Percentiles rank a stretch among this genome's conserved stretches.
Evolutionary conservation across 495 filamentous ascomycete genomes (phyloP).

Genomic region (Penicillium subrubescens): DNA sequence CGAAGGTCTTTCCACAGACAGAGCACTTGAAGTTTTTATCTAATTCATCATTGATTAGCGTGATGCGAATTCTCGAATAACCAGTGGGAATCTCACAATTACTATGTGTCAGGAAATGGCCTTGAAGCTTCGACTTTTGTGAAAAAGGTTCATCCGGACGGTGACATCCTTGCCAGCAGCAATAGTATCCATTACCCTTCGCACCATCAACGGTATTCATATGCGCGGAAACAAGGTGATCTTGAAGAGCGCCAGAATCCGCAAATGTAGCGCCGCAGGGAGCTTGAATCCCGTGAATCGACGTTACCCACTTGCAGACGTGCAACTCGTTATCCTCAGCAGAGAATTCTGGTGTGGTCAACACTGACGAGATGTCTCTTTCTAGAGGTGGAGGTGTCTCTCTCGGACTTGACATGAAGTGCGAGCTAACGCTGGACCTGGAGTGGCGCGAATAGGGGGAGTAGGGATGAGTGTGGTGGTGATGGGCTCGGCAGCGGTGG

Average conservation of each 20-base stretch:
- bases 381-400: constrained; percentile 50
- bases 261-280: constrained; percentile 41
- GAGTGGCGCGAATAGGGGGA: constrained; percentile 48
- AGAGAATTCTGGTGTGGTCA: constrained; percentile 45
- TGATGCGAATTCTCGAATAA: neutral
- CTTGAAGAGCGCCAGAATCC: constrained; percentile 42
- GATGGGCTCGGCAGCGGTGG: constrained; percentile 41
- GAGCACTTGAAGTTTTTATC: constrained; percentile 51
- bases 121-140: constrained; percentile 54
- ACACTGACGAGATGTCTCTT: constrained; percentile 37
- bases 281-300: constrained; percentile 31
- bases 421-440: constrained; percentile 46
- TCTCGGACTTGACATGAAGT: constrained; percentile 41
- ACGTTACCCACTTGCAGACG: constrained; percentile 42
- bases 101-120: constrained; percentile 51
- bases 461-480: constrained; percentile 40
- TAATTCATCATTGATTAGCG: constrained; percentile 14
- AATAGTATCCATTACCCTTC: constrained; percentile 53
- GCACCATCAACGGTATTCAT: constrained; percentile 45
- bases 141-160: constrained; percentile 51
- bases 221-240: constrained; percentile 44
- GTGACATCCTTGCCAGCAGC: constrained; percentile 50
- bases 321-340: constrained; percentile 37
- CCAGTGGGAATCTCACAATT: constrained; percentile 37
- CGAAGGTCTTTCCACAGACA: constrained; percentile 51